A percentile compares a stretch with the other conserved stretches of the same genome.
Evolutionary conservation across 768 basidiomycete genomes (phyloP).

Genomic region (Gautieria morchelliformis): DNA sequence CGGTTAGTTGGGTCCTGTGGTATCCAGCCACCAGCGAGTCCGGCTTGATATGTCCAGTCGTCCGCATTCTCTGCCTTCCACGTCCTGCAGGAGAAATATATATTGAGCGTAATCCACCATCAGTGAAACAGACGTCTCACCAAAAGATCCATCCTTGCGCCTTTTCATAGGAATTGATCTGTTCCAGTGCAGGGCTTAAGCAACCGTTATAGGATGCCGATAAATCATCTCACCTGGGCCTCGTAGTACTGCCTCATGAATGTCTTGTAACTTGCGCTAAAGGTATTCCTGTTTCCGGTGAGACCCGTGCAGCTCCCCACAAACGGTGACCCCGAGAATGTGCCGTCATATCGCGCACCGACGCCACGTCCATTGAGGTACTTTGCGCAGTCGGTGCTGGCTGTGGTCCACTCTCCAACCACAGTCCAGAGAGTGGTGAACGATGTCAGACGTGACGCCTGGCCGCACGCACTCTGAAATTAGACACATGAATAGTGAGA

Average conservation of each 20-base stretch:
- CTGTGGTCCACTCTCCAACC: slow-evolving; percentile 84
- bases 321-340: slow-evolving; percentile 48
- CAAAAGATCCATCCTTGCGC: slow-evolving; percentile 65
- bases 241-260: slow-evolving; percentile 81
- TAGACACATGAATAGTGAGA: not conserved
- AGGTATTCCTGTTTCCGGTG: slow-evolving; percentile 66
- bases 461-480: slow-evolving; percentile 39
- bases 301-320: slow-evolving; percentile 68
- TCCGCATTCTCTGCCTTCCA: slow-evolving; percentile 80
- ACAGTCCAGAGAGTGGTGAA: slow-evolving; percentile 64
- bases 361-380: slow-evolving; percentile 78
- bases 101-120: not conserved
- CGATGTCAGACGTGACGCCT: slow-evolving; percentile 32
- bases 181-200: not conserved
- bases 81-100: slow-evolving; percentile 27
- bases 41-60: slow-evolving; percentile 87
- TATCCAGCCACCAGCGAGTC: slow-evolving; percentile 77
- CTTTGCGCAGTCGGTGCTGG: slow-evolving; percentile 66
- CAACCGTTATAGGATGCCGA: not conserved
- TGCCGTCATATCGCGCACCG: slow-evolving; percentile 51
- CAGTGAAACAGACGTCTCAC: not conserved
- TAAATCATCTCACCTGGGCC: slow-evolving; percentile 44
- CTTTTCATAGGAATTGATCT: slow-evolving; percentile 53
- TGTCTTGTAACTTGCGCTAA: slow-evolving; percentile 69
- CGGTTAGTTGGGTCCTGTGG: slow-evolving; percentile 46